Conservation (phyloP, 495 filamentous ascomycete genomes). For the Parachaetomium inaequale region DNA sequence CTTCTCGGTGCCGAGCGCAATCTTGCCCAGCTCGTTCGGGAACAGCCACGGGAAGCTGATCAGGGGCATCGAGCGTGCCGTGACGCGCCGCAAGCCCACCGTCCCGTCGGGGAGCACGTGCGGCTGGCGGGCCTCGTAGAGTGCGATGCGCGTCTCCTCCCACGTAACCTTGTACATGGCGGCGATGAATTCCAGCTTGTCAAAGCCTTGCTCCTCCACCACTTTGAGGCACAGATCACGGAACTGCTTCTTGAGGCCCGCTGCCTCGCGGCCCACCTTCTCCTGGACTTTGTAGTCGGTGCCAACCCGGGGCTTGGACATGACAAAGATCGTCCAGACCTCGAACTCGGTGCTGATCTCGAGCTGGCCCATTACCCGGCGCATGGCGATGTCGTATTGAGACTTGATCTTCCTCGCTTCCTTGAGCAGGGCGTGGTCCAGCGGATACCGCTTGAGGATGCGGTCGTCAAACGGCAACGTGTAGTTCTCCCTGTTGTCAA, state of each 20-base stretch:
- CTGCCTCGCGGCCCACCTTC: conserved; percentile 64
- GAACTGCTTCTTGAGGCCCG: conserved; percentile 62
- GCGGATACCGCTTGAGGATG: conserved; percentile 62
- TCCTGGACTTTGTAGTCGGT: conserved; percentile 85
- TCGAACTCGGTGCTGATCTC: conserved; percentile 89
- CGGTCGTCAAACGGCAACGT: conserved; percentile 70
- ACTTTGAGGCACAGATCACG: conserved; percentile 58
- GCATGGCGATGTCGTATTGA: conserved; percentile 73
- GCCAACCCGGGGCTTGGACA: conserved; percentile 61
- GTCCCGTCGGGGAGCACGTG: conserved; percentile 37
- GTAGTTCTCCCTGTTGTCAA: conserved; percentile 69
- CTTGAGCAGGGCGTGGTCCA: conserved; percentile 51
- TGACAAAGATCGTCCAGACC: conserved; percentile 77
- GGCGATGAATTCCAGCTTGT: conserved; percentile 63
- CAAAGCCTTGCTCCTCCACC: conserved; percentile 58
- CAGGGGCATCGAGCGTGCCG: conserved; percentile 60
- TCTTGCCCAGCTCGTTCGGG: conserved; percentile 62
- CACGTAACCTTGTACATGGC: conserved; percentile 86
- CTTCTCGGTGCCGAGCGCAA: conserved; percentile 47
- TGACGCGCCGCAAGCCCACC: conserved; percentile 34
- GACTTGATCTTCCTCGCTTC: conserved; percentile 63
- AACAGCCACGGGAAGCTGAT: conserved; percentile 97
- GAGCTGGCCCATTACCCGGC: conserved; percentile 79
- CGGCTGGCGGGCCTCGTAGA: conserved; percentile 43
- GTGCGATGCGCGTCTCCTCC: conserved; percentile 58